Evolutionary conservation across 805 yeast species (phyloP).

Genomic region (Komagataella mondaviorum): DNA sequence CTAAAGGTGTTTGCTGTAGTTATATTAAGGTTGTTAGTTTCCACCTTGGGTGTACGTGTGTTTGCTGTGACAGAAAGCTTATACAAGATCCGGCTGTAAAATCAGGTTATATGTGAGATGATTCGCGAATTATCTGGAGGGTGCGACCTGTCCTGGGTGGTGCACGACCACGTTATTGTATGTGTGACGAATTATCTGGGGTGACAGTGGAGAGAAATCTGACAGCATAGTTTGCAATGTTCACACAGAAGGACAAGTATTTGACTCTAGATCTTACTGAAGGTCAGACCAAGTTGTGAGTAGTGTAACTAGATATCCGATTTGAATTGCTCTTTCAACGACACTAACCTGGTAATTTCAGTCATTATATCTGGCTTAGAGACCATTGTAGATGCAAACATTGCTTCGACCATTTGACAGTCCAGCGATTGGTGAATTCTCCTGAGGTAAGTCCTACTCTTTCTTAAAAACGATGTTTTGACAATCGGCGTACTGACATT

Average conservation of each 20-base stretch:
- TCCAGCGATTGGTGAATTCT: slow-evolving; percentile 45
- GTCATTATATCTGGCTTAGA: slow-evolving; percentile 46
- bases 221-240: not conserved
- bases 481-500: slow-evolving; percentile 5
- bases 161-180: not conserved
- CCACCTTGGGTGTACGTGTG: not conserved
- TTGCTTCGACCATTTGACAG: slow-evolving; percentile 42
- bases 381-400: slow-evolving; percentile 47
- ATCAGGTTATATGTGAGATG: not conserved
- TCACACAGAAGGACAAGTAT: not conserved
- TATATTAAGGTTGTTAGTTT: not conserved
- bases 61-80: not conserved
- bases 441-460: slow-evolving; percentile 22
- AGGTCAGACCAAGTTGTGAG: slow-evolving; percentile 2
- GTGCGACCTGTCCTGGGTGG: not conserved
- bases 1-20: no score
- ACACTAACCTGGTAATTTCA: not conserved
- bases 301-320: not conserved
- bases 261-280: not conserved
- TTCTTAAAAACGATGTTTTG: slow-evolving; percentile 7
- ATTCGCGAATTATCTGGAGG: not conserved
- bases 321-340: not conserved
- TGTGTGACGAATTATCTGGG: not conserved
- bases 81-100: not conserved
- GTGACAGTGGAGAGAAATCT: not conserved